These are phyloP conservation scores for Saccharum spontaneum DNA, from an alignment of 176 grass and related monocot genomes.

Conservation along the genomic window DNA sequence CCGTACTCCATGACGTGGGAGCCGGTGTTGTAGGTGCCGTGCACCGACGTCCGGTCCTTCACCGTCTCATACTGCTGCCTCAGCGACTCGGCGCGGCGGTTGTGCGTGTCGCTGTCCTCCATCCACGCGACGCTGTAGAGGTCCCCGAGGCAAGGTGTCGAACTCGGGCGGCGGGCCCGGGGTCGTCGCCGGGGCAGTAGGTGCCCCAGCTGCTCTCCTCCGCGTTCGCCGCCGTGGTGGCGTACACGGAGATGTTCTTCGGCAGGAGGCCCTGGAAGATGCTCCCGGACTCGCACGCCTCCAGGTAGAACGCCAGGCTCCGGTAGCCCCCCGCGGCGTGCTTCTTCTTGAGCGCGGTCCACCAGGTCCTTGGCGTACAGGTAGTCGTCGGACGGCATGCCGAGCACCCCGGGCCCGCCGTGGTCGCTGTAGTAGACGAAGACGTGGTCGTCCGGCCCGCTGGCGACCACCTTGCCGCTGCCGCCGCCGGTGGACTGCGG, in stretches of 20 bases:
- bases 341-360: conserved; percentile 48
- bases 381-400: conserved; percentile 72
- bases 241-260: conserved; percentile 59
- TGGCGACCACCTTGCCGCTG: conserved; percentile 77
- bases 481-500: conserved; percentile 62
- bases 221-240: conserved; percentile 85
- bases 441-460: conserved; percentile 67
- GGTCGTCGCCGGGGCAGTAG: conserved; percentile 76
- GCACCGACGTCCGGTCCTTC: conserved; percentile 53
- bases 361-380: conserved; percentile 79
- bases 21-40: conserved; percentile 46
- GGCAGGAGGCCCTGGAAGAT: conserved; percentile 82
- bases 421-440: conserved; percentile 86
- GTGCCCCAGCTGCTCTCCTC: conserved; percentile 92
- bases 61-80: conserved; percentile 69
- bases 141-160: conserved; percentile 86
- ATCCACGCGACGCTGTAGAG: conserved; percentile 92
- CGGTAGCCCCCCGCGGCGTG: conserved; percentile 56
- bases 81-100: conserved; percentile 60
- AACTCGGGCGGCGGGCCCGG: conserved; percentile 50
- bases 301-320: conserved; percentile 82
- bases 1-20: conserved; percentile 92
- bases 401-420: conserved; percentile 71
- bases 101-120: conserved; percentile 53
- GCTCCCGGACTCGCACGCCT: conserved; percentile 93